Percentiles rank a stretch among this genome's conserved stretches.
Evolutionary conservation across 2,329 filamentous ascomycete species (phyloP).

Genomic region (Reticulascus tulasneorum): DNA sequence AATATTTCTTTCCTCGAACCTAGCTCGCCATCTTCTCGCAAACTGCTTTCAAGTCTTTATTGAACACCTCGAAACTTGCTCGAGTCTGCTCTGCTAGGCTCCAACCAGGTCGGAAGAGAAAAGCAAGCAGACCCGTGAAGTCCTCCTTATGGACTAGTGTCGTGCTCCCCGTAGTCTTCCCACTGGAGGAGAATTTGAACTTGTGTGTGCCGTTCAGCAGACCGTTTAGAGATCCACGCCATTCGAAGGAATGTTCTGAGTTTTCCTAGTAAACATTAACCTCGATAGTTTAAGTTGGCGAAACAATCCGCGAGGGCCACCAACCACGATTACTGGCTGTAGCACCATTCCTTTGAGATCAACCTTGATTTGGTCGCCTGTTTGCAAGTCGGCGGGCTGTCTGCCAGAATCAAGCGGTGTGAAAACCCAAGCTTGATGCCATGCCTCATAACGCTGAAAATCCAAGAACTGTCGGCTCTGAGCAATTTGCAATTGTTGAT

Average conservation of each 20-base stretch:
- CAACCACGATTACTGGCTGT: neutral
- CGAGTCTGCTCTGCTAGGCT: neutral
- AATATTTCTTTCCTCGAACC: no score
- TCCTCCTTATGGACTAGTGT: neutral
- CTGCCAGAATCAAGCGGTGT: neutral
- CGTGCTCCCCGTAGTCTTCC: neutral
- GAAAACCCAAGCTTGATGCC: conserved; percentile 1
- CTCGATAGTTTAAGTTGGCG: no score
- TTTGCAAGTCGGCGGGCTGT: neutral
- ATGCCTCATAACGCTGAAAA: neutral
- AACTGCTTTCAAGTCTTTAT: conserved; percentile 3
- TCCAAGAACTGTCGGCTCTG: neutral
- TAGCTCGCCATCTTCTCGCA: no score
- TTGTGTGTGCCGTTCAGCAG: neutral
- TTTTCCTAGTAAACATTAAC: conserved; percentile 1
- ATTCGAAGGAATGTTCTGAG: neutral
- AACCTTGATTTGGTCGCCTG: conserved; percentile 4
- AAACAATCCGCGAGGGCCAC: neutral
- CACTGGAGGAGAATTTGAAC: conserved; percentile 1
- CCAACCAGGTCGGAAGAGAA: neutral
- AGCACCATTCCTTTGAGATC: neutral
- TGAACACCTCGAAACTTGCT: conserved; percentile 1
- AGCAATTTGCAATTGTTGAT: neutral
- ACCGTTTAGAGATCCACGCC: neutral
- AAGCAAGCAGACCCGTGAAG: neutral